Base-by-base conservation (phyloP, 2,329 filamentous ascomycete genomes). In the Diaporthe australafricana region DNA sequence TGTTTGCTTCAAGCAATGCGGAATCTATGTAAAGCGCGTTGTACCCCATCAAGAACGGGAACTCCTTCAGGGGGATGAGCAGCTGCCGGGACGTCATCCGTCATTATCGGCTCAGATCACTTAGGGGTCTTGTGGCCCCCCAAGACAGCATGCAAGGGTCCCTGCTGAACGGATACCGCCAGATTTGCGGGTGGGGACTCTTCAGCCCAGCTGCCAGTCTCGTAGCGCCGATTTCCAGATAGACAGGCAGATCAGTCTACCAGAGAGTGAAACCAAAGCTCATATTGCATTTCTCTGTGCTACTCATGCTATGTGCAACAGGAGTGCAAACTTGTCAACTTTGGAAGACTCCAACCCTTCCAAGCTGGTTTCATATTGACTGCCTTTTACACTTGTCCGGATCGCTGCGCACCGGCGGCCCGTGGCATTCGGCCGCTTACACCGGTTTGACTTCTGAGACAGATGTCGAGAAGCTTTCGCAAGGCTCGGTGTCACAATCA, bases 121-220 rank as follows among this genome's bases (percentile, higher is more conserved):
- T 30, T 65, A 48, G 48, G 40, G 48, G 63, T 40, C 63, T 30
- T 53, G 40, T n/a, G 52, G 47, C 48, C 32, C 40, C 53, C 66
- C 66, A 45, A 40, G 66, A 35, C 57, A 32, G 53, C 53, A 48
- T 50, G 53, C 67, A 60, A 60, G 67, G 67, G 60, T 27, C 42
- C 56, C 53, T 56, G 67, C 66, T 69, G 42, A 20, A 38, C 45
- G 66, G 66, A 53, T 50, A 27, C 53, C 35, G 35, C 22, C 53
- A 40, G 42, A 69, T 60, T 52, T 69, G 67, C 66, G 66, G 66
- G 66, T 50, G 60, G 66, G 52, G 52, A 22, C 22, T 17, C 47
- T 38, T 69, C 66, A 57, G 66, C 66, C 53, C 66, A 60, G 66
- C 55, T 69, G 67, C 67, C 67, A 69, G 60, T 69, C 32, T 69